Conservation (phyloP, 2,329 filamentous ascomycete genomes). For the Fusarium veterinarium region DNA sequence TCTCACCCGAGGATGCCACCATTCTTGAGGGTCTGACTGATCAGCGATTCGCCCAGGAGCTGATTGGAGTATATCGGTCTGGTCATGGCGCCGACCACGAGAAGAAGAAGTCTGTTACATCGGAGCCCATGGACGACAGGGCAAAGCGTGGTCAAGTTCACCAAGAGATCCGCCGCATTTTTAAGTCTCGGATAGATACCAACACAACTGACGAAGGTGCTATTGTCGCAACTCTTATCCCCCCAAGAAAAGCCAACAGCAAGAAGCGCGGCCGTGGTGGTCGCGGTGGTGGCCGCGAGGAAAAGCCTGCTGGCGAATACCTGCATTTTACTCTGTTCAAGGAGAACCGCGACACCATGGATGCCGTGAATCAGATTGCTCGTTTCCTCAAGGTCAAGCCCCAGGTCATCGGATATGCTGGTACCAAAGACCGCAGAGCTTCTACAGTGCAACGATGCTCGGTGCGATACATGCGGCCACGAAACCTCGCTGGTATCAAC, state of each 20-base stretch:
- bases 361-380: slow-evolving; percentile 81
- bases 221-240: slow-evolving; percentile 74
- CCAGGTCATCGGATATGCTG: slow-evolving; percentile 80
- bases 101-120: slow-evolving; percentile 51
- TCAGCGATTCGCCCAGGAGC: slow-evolving; percentile 52
- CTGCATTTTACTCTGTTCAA: slow-evolving; percentile 95
- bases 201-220: slow-evolving; percentile 68
- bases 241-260: slow-evolving; percentile 52
- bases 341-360: slow-evolving; percentile 97
- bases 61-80: slow-evolving; percentile 56
- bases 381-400: slow-evolving; percentile 79
- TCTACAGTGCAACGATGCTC: slow-evolving; percentile 88
- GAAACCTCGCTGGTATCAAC: slow-evolving; percentile 75
- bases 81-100: slow-evolving; percentile 47
- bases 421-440: slow-evolving; percentile 90
- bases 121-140: slow-evolving; percentile 58
- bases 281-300: slow-evolving; percentile 40
- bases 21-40: slow-evolving; percentile 56
- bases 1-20: slow-evolving; percentile 49
- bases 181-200: slow-evolving; percentile 82
- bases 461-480: slow-evolving; percentile 61
- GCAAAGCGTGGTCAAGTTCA: slow-evolving; percentile 61
- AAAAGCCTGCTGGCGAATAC: slow-evolving; percentile 72
- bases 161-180: slow-evolving; percentile 79
- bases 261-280: slow-evolving; percentile 46